Percentiles rank a stretch among this genome's conserved stretches.
phyloP scores from a whole-genome alignment of 148 eudicot genomes.

The Rhododendron mucronatum region DNA sequence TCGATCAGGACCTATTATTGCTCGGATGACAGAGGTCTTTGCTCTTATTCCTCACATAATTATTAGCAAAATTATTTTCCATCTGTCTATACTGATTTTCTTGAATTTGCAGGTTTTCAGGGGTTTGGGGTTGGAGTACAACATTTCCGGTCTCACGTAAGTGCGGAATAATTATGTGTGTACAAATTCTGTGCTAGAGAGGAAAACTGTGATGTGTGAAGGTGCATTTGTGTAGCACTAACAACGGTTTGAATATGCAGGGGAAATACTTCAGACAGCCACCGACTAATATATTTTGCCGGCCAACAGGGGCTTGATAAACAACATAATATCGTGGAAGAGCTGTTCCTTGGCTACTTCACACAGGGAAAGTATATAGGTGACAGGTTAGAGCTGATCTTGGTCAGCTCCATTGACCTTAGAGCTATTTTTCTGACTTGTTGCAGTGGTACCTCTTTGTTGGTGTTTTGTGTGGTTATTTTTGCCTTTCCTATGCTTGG shows the following conservation, averaged over 20 bases:
- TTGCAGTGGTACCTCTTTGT: neutral
- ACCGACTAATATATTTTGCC: conserved; percentile 81
- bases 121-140: conserved; percentile 68
- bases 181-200: neutral
- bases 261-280: conserved; percentile 87
- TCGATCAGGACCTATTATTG: conserved; percentile 42
- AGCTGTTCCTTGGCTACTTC: conserved; percentile 77
- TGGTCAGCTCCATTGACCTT: neutral
- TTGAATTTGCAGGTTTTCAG: conserved; percentile 50
- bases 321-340: conserved; percentile 80
- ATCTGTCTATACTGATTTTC: neutral
- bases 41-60: conserved; percentile 1
- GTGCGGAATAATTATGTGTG: conserved; percentile 7
- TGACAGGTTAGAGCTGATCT: conserved; percentile 46
- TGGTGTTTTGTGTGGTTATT: neutral
- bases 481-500: neutral
- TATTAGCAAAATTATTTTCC: neutral
- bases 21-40: conserved; percentile 68
- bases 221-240: neutral
- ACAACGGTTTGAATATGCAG: conserved; percentile 26
- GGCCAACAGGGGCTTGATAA: conserved; percentile 71
- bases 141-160: conserved; percentile 82
- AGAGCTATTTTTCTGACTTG: neutral
- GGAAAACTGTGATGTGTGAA: neutral
- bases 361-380: conserved; percentile 79